Conservation (phyloP, 371 early-diverging fungal genomes). For the Chytridium lagenaria region DNA sequence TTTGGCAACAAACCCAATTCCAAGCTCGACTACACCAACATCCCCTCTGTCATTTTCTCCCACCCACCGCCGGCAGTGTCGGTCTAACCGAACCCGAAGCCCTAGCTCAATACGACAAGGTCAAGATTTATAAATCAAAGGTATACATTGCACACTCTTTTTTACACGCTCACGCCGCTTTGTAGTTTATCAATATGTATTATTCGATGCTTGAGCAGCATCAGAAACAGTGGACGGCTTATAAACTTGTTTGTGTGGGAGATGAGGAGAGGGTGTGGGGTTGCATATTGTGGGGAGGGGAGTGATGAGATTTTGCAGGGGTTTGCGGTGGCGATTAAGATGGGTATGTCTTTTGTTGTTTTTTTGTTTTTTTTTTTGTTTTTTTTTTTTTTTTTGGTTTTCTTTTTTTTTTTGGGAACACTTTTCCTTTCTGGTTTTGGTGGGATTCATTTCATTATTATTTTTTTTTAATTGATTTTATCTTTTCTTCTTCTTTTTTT, state of each 20-base stretch:
- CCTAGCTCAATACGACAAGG: conserved; percentile 72
- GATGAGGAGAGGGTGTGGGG: conserved; percentile 92
- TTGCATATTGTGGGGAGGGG: conserved; percentile 93
- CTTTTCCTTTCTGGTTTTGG: not conserved
- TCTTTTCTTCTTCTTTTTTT: not conserved
- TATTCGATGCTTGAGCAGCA: conserved; percentile 64
- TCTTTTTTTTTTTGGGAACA: not conserved
- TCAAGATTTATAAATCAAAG: conserved; percentile 78
- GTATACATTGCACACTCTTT: conserved; percentile 18
- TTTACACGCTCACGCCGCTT: not conserved
- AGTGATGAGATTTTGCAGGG: conserved; percentile 97
- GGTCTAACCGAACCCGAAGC: conserved; percentile 91
- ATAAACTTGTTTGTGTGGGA: conserved; percentile 87
- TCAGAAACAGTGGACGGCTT: conserved; percentile 86
- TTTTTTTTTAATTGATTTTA: not conserved
- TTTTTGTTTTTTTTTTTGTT: not conserved
- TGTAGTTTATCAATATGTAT: conserved; percentile 90
- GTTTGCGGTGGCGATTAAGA: conserved; percentile 69
- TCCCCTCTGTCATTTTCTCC: conserved; percentile 97
- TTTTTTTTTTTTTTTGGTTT: conserved; percentile 8
- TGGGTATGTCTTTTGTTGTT: conserved; percentile 38
- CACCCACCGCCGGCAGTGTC: conserved; percentile 89
- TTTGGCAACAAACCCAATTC: conserved; percentile 78
- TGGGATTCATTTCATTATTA: not conserved
- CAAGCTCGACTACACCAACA: conserved; percentile 90